phyloP scores from a whole-genome alignment of 2,329 filamentous ascomycete genomes.

The Dactylellina haptotyla region DNA sequence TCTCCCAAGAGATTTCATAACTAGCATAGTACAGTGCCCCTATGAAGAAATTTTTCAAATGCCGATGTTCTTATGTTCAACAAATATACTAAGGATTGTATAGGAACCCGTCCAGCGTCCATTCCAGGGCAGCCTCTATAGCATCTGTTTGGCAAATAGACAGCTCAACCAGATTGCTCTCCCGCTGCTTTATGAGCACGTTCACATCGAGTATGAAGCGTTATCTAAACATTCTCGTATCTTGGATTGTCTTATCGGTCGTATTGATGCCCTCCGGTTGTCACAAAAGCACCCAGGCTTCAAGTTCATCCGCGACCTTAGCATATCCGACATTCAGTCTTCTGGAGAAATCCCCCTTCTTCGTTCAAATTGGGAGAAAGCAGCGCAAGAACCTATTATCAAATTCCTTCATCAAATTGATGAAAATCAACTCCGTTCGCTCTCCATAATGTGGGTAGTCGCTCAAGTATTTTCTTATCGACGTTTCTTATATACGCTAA shows the following conservation, averaged over 20 bases:
- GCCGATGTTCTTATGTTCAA: too few relatives aligned
- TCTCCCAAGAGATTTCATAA: neutral
- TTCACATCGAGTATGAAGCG: neutral
- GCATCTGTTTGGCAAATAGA: constrained; percentile 7
- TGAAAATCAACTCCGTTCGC: neutral
- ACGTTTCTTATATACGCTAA: neutral
- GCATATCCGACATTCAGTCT: neutral
- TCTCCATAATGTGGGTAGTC: neutral
- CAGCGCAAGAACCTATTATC: too few relatives aligned
- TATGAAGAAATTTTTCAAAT: too few relatives aligned
- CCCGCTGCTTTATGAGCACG: neutral
- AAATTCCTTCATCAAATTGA: neutral
- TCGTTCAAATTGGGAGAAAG: too few relatives aligned
- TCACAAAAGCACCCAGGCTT: too few relatives aligned
- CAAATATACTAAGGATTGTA: neutral
- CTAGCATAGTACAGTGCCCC: neutral
- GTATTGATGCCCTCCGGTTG: too few relatives aligned
- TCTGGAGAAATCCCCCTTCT: neutral
- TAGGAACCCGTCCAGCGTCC: neutral
- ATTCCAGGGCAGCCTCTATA: neutral
- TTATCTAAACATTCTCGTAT: neutral
- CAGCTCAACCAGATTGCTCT: constrained; percentile 10
- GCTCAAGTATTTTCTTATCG: neutral
- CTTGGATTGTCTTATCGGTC: neutral
- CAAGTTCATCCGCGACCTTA: too few relatives aligned